Evolutionary conservation across 352 stramenopile species (phyloP).

Genomic region (Phytophthora pluvialis): DNA sequence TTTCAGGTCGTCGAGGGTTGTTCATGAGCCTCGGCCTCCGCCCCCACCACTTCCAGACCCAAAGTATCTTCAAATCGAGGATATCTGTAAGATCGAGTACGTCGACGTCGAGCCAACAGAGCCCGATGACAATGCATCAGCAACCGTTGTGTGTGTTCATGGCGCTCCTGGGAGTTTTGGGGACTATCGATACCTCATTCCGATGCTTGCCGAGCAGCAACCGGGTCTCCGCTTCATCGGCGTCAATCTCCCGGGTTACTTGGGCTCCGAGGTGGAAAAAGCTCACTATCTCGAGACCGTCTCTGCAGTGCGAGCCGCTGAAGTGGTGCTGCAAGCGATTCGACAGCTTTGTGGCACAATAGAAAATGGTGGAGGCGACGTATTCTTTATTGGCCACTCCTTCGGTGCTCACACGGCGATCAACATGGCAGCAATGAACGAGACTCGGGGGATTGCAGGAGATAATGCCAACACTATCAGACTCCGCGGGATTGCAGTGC

Average conservation of each 20-base stretch:
- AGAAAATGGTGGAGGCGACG: constrained; percentile 22
- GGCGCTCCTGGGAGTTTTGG: constrained; percentile 55
- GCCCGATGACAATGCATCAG: background rate
- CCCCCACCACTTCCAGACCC: constrained; percentile 43
- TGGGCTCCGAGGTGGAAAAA: constrained; percentile 41
- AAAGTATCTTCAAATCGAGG: constrained; percentile 38
- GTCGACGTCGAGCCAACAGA: constrained; percentile 31
- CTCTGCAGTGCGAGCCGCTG: constrained; percentile 37
- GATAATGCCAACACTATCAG: constrained; percentile 16
- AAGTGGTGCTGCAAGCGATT: constrained; percentile 41
- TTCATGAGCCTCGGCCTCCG: constrained; percentile 22
- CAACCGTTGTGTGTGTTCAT: constrained; percentile 61
- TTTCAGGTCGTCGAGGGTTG: constrained; percentile 22
- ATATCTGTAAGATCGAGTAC: constrained; percentile 49
- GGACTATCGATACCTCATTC: constrained; percentile 63
- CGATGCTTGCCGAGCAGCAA: constrained; percentile 40
- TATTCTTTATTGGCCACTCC: constrained; percentile 41
- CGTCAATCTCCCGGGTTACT: constrained; percentile 49
- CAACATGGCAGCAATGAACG: constrained; percentile 37
- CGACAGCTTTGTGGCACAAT: constrained; percentile 31
- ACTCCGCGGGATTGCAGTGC: constrained; percentile 46
- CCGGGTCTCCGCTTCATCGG: constrained; percentile 38
- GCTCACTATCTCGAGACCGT: constrained; percentile 40
- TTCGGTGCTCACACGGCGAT: constrained; percentile 45
- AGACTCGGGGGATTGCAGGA: constrained; percentile 22